These are phyloP conservation scores for Polygonum aviculare DNA, from an alignment of 148 eudicot genomes.

Conservation along the genomic window DNA sequence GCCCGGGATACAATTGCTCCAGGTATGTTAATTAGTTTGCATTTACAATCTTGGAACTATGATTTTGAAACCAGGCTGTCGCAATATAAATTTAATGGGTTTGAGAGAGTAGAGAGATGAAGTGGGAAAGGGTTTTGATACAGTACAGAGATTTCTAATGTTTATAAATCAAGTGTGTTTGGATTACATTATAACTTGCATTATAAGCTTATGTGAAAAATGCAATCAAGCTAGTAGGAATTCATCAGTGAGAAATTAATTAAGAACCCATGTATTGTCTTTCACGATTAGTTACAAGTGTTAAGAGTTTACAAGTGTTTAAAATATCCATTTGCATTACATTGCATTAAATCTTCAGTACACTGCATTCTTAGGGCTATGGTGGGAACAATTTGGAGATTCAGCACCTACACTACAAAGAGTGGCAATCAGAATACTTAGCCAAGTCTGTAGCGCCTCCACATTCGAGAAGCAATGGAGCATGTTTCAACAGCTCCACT, in stretches of 20 bases:
- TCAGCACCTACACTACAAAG: conserved; percentile 75
- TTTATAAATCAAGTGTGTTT: neutral
- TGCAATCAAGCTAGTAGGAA: too few relatives aligned
- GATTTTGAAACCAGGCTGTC: neutral
- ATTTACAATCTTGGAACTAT: neutral
- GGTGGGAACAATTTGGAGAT: conserved; percentile 99
- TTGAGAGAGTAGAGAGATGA: neutral
- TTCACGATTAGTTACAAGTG: too few relatives aligned
- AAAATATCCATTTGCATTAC: neutral
- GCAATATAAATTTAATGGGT: neutral
- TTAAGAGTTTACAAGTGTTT: too few relatives aligned
- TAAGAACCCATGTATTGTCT: too few relatives aligned
- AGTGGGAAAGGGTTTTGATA: neutral
- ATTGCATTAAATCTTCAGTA: neutral
- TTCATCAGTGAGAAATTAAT: too few relatives aligned
- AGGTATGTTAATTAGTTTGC: conserved; percentile 32
- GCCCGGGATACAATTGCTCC: conserved; percentile 82
- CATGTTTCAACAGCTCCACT: conserved; percentile 74
- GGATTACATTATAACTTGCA: too few relatives aligned
- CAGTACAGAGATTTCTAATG: neutral
- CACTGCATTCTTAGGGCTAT: conserved; percentile 37
- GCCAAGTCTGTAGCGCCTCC: conserved; percentile 82
- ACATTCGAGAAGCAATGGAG: conserved; percentile 68
- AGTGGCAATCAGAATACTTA: conserved; percentile 78
- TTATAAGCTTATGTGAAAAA: too few relatives aligned